A percentile compares a stretch with the other conserved stretches of the same genome.
Conservation (phyloP, 495 filamentous ascomycete species). For the Xylaria longipes region DNA sequence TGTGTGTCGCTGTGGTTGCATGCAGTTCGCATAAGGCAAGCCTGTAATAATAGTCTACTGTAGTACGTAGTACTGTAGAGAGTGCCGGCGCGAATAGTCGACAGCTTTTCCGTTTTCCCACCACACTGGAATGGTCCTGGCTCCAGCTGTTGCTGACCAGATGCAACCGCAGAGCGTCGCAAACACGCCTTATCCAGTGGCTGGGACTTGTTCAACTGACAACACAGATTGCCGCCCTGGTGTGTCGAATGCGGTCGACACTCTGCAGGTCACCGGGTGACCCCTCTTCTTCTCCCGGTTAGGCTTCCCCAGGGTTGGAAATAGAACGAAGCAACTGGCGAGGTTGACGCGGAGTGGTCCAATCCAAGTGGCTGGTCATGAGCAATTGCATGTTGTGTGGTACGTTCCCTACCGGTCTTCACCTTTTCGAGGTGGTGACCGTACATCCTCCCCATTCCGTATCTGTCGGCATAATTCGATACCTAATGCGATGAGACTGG, state of each 20-base stretch:
- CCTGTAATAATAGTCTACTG: neutral
- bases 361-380: conserved; percentile 6
- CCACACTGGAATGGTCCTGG: conserved; percentile 18
- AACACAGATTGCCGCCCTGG: conserved; percentile 21
- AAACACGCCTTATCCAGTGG: conserved; percentile 27
- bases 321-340: conserved; percentile 23
- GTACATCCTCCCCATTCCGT: conserved; percentile 7
- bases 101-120: neutral
- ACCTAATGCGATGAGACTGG: conserved; percentile 4
- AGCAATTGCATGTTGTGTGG: conserved; percentile 20
- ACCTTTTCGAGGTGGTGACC: conserved; percentile 12
- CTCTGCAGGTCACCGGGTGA: conserved; percentile 23
- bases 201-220: conserved; percentile 22
- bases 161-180: conserved; percentile 21
- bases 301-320: conserved; percentile 14
- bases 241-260: conserved; percentile 13
- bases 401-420: conserved; percentile 17
- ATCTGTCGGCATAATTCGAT: neutral
- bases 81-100: neutral
- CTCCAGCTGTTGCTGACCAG: conserved; percentile 11
- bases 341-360: conserved; percentile 7
- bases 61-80: neutral
- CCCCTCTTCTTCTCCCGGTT: conserved; percentile 18
- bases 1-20: conserved; percentile 21
- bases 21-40: conserved; percentile 19